Percentiles rank a stretch among this genome's conserved stretches.
Evolutionary conservation across 2,329 filamentous ascomycete species (phyloP).

Genomic region (Trichoderma endophyticum): DNA sequence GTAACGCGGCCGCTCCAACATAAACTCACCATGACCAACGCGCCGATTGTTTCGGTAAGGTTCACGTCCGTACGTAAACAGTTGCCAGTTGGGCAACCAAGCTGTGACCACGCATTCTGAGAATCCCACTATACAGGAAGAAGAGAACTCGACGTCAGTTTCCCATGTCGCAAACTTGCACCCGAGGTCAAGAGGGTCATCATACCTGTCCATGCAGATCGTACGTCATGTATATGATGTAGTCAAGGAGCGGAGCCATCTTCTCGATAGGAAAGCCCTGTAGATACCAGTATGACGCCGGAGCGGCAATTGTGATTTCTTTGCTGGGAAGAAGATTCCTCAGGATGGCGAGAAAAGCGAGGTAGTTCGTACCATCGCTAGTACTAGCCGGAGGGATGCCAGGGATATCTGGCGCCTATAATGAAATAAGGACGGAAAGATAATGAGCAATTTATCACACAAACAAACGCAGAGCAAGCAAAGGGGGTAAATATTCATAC

Average conservation of each 20-base stretch:
- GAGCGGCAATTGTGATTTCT: slow-evolving; percentile 36
- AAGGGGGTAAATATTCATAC: slow-evolving; percentile 11
- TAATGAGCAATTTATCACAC: too few species aligned
- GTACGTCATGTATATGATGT: slow-evolving; percentile 36
- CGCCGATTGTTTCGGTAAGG: slow-evolving; percentile 33
- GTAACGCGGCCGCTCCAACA: slow-evolving; percentile 19
- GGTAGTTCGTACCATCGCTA: background rate
- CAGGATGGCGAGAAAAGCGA: slow-evolving; percentile 16
- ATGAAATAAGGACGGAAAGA: too few species aligned
- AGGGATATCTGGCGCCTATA: too few species aligned
- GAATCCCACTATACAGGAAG: background rate
- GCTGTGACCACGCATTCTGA: slow-evolving; percentile 27
- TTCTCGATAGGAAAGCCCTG: slow-evolving; percentile 34
- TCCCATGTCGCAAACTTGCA: too few species aligned
- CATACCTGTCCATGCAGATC: slow-evolving; percentile 29
- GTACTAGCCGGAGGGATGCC: too few species aligned
- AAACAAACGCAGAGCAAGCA: too few species aligned
- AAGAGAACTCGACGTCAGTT: background rate
- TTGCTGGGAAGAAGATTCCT: slow-evolving; percentile 30
- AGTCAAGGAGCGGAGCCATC: slow-evolving; percentile 30
- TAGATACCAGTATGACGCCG: slow-evolving; percentile 40
- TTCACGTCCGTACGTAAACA: slow-evolving; percentile 37
- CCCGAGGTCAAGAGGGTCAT: background rate
- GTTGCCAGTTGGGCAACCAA: slow-evolving; percentile 30
- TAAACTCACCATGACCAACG: slow-evolving; percentile 30